phyloP scores from a whole-genome alignment of 2,329 filamentous ascomycete genomes.

The Hymenoscyphus albidus region DNA sequence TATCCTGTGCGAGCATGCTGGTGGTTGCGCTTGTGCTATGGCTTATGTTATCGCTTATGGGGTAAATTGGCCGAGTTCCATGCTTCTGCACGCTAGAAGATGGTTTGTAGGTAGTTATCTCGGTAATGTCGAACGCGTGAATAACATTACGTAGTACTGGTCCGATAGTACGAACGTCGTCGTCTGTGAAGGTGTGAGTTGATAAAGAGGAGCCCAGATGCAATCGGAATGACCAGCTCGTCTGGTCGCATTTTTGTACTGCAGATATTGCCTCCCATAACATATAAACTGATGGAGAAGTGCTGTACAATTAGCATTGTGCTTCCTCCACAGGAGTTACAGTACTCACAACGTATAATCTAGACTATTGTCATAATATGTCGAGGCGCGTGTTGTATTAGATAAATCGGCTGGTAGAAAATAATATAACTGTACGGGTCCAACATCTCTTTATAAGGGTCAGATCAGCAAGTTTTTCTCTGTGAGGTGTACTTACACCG shows the following conservation, averaged over 20 bases:
- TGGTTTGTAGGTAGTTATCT: neutral
- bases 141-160: neutral
- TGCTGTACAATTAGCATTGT: neutral
- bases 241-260: neutral
- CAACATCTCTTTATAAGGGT: neutral
- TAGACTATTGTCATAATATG: constrained; percentile 14
- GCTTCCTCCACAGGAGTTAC: no score
- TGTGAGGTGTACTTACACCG: no score
- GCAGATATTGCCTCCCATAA: neutral
- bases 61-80: no score
- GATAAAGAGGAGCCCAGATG: no score
- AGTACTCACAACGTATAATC: constrained; percentile 9
- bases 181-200: no score
- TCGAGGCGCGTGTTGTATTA: constrained; percentile 16
- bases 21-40: no score
- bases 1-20: no score
- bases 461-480: neutral
- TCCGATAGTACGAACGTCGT: neutral
- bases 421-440: constrained; percentile 13
- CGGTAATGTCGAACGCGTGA: constrained; percentile 1
- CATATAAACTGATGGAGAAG: constrained; percentile 9
- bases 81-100: no score
- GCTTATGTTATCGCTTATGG: no score
- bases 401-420: constrained; percentile 15
- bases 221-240: no score